These are phyloP conservation scores for Solidago caesia DNA, from an alignment of 129 eudicot species.

Conservation along the genomic window DNA sequence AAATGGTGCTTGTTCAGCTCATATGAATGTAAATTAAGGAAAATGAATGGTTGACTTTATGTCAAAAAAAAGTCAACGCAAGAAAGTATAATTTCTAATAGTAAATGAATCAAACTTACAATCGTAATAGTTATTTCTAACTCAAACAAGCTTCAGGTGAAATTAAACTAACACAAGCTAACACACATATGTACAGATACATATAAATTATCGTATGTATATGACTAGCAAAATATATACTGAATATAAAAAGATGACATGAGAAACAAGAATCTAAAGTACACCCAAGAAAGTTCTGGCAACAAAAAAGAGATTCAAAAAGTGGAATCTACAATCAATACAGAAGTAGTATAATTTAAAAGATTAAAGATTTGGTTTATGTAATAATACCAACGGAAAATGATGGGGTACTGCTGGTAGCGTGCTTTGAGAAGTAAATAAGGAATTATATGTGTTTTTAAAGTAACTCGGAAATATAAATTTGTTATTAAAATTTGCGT, in stretches of 20 bases:
- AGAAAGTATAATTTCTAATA: conserved; percentile 8
- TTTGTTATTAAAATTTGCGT: no score
- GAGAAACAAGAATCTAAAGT: conserved; percentile 7
- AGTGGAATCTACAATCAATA: conserved; percentile 26
- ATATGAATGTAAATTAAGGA: conserved; percentile 18
- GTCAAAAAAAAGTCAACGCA: conserved; percentile 21
- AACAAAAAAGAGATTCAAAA: conserved; percentile 2
- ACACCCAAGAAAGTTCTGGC: conserved; percentile 11
- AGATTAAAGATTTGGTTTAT: neutral
- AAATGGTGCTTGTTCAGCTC: neutral
- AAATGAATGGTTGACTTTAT: conserved; percentile 7
- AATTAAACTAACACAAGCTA: neutral
- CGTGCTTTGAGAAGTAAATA: neutral
- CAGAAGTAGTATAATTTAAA: neutral
- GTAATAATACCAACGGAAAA: conserved; percentile 2
- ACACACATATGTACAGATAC: conserved; percentile 13
- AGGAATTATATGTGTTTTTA: neutral
- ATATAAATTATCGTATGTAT: conserved; percentile 16
- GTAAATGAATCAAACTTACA: conserved; percentile 1
- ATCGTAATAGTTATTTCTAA: neutral
- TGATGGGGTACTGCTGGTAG: neutral
- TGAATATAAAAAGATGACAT: neutral
- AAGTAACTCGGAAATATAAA: no score
- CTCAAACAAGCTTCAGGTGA: neutral
- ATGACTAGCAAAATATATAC: neutral